Percentiles rank a stretch among this genome's conserved stretches.
Evolutionary conservation across 1,284 basidiomycete species (phyloP).

Genomic region (Mixia osmundae): DNA sequence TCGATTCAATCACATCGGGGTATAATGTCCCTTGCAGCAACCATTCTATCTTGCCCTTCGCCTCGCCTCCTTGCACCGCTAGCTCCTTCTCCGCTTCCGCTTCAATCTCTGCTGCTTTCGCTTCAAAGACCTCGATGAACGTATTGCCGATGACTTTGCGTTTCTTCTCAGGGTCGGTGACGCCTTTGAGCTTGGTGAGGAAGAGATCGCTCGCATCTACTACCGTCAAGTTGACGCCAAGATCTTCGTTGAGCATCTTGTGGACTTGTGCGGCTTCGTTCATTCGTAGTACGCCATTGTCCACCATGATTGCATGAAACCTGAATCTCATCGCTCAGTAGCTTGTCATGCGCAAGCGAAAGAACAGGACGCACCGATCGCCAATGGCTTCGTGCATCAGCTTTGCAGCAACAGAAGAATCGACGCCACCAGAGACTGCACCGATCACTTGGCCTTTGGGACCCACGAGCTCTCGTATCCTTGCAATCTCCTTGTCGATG

Average conservation of each 20-base stretch:
- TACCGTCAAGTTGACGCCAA: conserved; percentile 90
- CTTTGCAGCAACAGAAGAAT: conserved; percentile 94
- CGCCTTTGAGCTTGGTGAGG: conserved; percentile 60
- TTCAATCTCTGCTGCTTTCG: conserved; percentile 74
- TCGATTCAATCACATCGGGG: conserved; percentile 97
- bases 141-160: conserved; percentile 98
- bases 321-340: conserved; percentile 23
- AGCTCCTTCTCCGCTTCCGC: conserved; percentile 42
- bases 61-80: conserved; percentile 37
- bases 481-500: conserved; percentile 85
- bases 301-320: conserved; percentile 99
- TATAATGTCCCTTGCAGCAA: conserved; percentile 95
- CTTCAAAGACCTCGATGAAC: conserved; percentile 94
- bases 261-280: conserved; percentile 87
- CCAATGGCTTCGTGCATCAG: conserved; percentile 99
- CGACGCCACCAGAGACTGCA: conserved; percentile 91
- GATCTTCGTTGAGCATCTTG: conserved; percentile 75
- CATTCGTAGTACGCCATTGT: conserved; percentile 85
- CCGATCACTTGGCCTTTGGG: conserved; percentile 88
- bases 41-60: conserved; percentile 86
- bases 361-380: conserved; percentile 37
- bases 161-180: conserved; percentile 93
- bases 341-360: neutral
- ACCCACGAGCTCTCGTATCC: conserved; percentile 88
- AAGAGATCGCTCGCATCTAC: conserved; percentile 90